Conservation (phyloP, 345 rosid species). For the Hirschfeldia incana region DNA sequence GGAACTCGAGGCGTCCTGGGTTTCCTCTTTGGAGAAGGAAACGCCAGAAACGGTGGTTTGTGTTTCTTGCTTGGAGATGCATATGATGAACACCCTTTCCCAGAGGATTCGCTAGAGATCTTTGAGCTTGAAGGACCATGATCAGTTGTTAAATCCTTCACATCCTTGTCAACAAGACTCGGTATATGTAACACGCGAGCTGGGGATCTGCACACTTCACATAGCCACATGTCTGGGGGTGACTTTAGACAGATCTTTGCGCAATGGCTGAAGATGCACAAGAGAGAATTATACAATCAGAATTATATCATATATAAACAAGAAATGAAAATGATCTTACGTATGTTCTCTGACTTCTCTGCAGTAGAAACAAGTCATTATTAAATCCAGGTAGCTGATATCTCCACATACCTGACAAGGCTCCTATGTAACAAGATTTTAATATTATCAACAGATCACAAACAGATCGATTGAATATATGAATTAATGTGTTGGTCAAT, state of each 20-base stretch:
- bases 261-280: constrained; percentile 14
- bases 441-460: background rate
- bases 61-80: background rate
- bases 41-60: background rate
- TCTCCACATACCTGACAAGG: constrained; percentile 32
- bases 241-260: background rate
- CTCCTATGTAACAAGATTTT: background rate
- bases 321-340: constrained; percentile 6
- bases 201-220: constrained; percentile 29
- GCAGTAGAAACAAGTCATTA: constrained; percentile 33
- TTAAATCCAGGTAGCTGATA: background rate
- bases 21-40: constrained; percentile 19
- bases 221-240: constrained; percentile 28
- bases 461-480: background rate
- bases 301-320: background rate
- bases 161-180: background rate
- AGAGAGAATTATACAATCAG: background rate
- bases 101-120: background rate
- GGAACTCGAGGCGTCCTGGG: constrained; percentile 7
- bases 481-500: background rate
- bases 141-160: background rate
- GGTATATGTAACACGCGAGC: background rate
- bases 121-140: background rate
- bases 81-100: background rate
- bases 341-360: constrained; percentile 30